Evolutionary conservation across 768 basidiomycete genomes (phyloP), one percentile per base, ranked within the genome.

Genomic region (Panellus pusillus): DNA sequence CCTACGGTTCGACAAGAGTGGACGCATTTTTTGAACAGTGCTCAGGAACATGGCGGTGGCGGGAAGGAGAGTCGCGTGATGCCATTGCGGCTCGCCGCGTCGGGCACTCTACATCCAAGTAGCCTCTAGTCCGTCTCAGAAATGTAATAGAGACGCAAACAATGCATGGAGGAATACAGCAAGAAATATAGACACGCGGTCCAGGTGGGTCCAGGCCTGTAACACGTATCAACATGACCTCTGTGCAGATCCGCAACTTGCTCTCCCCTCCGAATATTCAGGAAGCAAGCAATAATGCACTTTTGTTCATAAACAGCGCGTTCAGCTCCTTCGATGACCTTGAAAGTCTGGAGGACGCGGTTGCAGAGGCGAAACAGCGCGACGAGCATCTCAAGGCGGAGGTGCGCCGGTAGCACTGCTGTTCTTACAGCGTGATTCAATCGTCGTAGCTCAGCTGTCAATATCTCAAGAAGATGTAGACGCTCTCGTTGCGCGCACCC

Each of bases 371-470:
- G 7, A 68, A 73, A 39, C 62, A 63, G 44, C 68, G 64, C 29
- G 70, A 76, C 44, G 69, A 72, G n/a, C 68, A 71, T 28, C 72
- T 83, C 9, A 66, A 71, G 57, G 62, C 66, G 47, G 73, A 72
- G 55, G 84, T 84, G 70, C 70, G 82, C 69, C 42, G 55, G 44
- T 42, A 36, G 61, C 40, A 50, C 31, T 54, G n/a, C 57, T 50
- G 13, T 54, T 32, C 43, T 61, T 59, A 50, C 52, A 62, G 51
- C 52, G 60, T 76, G 66, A 79, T 65, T 61, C 53, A 66, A 68
- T 48, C 61, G 63, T 71, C 77, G 59, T 75, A 79, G 80, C 67
- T 78, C 63, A 91, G 89, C 75, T 87, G 60, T 65, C 72, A 41
- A 65, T 72, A 37, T 90, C 88, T 11, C 72, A 79, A 61, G 69